Evolutionary conservation across 257 asterid species (phyloP).

Genomic region (Eucommia ulmoides): DNA sequence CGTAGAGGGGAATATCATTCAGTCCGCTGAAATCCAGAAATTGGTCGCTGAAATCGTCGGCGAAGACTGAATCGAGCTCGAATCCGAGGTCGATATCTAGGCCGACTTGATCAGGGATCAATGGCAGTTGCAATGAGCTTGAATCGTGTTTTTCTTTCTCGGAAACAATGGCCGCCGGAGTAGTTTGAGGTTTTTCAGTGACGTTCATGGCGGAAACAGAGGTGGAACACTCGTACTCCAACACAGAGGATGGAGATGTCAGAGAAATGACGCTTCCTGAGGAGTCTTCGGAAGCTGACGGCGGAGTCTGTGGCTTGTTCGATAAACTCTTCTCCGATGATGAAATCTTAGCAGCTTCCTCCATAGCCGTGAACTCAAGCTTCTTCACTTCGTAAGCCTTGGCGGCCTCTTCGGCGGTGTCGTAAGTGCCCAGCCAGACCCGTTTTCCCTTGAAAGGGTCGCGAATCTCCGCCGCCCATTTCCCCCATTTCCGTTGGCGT

Average conservation of each 20-base stretch:
- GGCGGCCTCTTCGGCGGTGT: conserved; percentile 66
- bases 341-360: too few relatives aligned
- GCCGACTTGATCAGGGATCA: background rate
- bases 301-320: background rate
- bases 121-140: background rate
- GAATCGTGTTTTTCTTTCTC: background rate
- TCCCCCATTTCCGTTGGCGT: conserved; percentile 87
- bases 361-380: conserved; percentile 48
- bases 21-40: too few relatives aligned
- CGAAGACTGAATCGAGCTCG: background rate
- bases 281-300: background rate
- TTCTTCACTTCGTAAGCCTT: conserved; percentile 55
- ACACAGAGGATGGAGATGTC: background rate
- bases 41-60: background rate
- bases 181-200: background rate
- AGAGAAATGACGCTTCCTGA: background rate
- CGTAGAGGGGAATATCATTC: too few relatives aligned
- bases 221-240: background rate
- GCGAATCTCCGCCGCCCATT: conserved; percentile 93
- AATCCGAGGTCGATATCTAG: background rate
- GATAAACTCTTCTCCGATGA: background rate
- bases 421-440: conserved; percentile 79
- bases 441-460: conserved; percentile 57
- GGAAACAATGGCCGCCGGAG: background rate
- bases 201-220: background rate